phyloP scores from a whole-genome alignment of 1,139 yeast species.

The Geotrichum carabidarum region DNA sequence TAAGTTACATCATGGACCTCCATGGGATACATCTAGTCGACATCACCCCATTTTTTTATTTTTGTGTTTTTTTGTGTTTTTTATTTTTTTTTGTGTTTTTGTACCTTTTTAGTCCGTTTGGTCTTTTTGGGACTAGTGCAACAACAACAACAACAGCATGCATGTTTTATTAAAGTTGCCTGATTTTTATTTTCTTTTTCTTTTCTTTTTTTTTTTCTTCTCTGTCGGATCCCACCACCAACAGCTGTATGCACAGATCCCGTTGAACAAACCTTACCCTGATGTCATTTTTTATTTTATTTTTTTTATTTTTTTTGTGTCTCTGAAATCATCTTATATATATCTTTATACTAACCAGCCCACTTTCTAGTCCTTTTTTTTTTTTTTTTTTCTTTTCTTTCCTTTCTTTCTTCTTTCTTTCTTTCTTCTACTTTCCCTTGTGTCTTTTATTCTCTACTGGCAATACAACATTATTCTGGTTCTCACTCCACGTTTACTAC shows the following conservation, averaged over 20 bases:
- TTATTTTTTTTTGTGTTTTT: neutral
- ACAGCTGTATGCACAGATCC: neutral
- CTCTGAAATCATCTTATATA: neutral
- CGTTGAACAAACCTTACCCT: neutral
- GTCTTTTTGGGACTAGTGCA: neutral
- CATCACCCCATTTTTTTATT: neutral
- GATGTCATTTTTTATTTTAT: constrained; percentile 2
- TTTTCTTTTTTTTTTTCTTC: neutral
- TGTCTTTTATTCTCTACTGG: neutral
- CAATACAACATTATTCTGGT: constrained; percentile 1
- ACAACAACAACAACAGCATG: too few species aligned
- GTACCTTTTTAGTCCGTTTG: neutral
- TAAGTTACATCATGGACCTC: too few species aligned
- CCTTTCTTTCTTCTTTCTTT: neutral
- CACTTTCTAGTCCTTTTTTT: neutral
- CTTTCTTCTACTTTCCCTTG: neutral
- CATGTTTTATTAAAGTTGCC: too few species aligned
- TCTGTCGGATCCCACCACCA: too few species aligned
- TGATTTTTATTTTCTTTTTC: neutral
- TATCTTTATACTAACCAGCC: neutral
- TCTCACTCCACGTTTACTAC: neutral
- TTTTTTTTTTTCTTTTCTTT: neutral
- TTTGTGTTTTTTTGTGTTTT: neutral
- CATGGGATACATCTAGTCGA: too few species aligned
- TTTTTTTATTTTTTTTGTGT: neutral